Evolutionary conservation across 148 eudicot species (phyloP).

Genomic region (Fagopyrum homotropicum): DNA sequence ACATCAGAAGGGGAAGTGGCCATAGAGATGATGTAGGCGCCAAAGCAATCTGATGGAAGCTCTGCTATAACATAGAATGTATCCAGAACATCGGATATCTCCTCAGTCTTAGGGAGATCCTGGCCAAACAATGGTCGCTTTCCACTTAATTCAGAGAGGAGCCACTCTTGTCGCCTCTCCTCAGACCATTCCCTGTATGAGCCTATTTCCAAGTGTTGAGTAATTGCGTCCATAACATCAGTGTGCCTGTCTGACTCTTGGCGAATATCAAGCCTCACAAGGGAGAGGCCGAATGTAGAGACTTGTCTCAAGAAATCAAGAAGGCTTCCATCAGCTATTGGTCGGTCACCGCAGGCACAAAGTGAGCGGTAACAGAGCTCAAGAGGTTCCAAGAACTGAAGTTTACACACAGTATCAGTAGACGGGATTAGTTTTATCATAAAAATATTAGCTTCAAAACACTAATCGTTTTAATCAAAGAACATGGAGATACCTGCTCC

Average conservation of each 20-base stretch:
- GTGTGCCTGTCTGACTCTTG: conserved; percentile 97
- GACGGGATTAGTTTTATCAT: neutral
- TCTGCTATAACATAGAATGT: conserved; percentile 79
- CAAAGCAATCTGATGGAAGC: conserved; percentile 91
- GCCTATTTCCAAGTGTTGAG: conserved; percentile 79
- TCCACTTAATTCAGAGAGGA: conserved; percentile 81
- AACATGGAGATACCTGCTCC: conserved; percentile 51
- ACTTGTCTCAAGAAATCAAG: conserved; percentile 95
- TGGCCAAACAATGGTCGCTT: conserved; percentile 92
- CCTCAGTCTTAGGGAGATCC: conserved; percentile 91
- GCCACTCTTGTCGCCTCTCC: conserved; percentile 91
- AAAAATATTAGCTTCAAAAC: neutral
- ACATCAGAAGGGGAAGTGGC: conserved; percentile 97
- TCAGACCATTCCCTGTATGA: conserved; percentile 96
- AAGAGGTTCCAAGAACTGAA: conserved; percentile 88
- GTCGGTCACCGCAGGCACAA: conserved; percentile 79
- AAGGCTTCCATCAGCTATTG: conserved; percentile 96
- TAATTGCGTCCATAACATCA: conserved; percentile 91
- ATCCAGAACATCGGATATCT: conserved; percentile 84
- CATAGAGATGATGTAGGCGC: conserved; percentile 96
- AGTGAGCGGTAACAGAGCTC: conserved; percentile 93
- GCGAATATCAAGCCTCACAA: conserved; percentile 86
- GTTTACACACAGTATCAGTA: neutral
- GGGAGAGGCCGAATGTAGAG: conserved; percentile 90
- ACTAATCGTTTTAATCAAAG: neutral